Conservation (phyloP, 2,329 filamentous ascomycete genomes). For the Xylariomycetidae sp. region DNA sequence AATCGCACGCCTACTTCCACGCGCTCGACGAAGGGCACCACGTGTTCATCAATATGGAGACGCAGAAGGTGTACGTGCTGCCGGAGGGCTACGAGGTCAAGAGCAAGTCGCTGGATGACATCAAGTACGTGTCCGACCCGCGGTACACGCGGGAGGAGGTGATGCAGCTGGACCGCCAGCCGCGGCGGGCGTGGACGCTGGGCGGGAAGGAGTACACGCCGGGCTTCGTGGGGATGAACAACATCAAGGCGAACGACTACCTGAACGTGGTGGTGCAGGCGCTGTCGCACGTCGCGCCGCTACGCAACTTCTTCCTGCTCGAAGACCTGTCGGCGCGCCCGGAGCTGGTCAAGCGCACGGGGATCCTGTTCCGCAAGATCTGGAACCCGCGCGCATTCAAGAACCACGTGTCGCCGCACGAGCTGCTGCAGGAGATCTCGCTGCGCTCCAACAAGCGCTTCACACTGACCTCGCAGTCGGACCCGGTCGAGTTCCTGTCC, state of each 20-base stretch:
- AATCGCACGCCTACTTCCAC: constrained; percentile 96
- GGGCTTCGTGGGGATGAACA: constrained; percentile 98
- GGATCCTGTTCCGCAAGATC: constrained; percentile 88
- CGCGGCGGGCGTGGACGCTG: constrained; percentile 66
- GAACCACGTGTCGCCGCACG: constrained; percentile 92
- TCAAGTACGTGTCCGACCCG: constrained; percentile 96
- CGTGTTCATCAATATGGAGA: constrained; percentile 97
- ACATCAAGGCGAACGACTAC: constrained; percentile 99
- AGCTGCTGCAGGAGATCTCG: constrained; percentile 90
- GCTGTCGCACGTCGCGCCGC: constrained; percentile 78
- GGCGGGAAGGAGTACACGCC: constrained; percentile 81
- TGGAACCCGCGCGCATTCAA: constrained; percentile 98
- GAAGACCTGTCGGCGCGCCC: constrained; percentile 67
- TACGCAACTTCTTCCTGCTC: constrained; percentile 88
- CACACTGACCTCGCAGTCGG: constrained; percentile 82
- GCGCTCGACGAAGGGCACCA: constrained; percentile 92
- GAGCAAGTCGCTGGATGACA: constrained; percentile 91
- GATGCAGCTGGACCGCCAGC: constrained; percentile 64
- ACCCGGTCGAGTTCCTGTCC: constrained; percentile 91
- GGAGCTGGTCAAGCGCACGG: constrained; percentile 82
- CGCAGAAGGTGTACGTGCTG: constrained; percentile 82
- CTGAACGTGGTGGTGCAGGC: constrained; percentile 92
- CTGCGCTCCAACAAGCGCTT: constrained; percentile 88
- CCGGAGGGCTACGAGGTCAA: constrained; percentile 96
- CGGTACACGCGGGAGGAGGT: constrained; percentile 78